Base-by-base conservation (phyloP, 768 basidiomycete species). In the Boletus subcaerulescens region DNA sequence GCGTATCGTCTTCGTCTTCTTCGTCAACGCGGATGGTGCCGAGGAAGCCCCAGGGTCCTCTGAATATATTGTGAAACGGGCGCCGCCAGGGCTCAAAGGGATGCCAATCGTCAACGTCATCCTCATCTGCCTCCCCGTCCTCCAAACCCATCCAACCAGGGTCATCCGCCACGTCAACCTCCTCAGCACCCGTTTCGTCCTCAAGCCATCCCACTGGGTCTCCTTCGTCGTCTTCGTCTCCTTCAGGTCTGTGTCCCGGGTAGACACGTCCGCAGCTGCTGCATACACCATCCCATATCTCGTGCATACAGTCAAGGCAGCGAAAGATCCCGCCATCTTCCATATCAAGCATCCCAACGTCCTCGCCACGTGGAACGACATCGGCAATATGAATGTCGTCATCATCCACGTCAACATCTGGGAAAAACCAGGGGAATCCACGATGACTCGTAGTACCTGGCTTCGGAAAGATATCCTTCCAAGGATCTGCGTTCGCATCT, bases 261-360 rank as follows among this genome's bases (percentile, higher is more conserved):
- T 89, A 90, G 18, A 67, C 68, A 33, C 87, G 77, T 29, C 79
- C 74, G 60, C 91, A 92, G 12, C 64, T 63, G 5, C 82, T 77
- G 63, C 91, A 93, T 20, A 76, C 65, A 2, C 86, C 87, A 56
- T 76, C 82, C 80, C 79, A 83, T 56, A 93, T 87, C 71, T 93
- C 91, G 63, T 91, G 83, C 76, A 84, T 79, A 59, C 89, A 92
- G 41, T 85, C 84, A 15, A 83, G 63, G 65, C 91, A 93, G 17
- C 90, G 79, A 63, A 83, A 86, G n/a, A 92, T 77, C 1, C 84
- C 86, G 12, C 85, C 87, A 55, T 91, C 90, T 59, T 90, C 88
- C 10, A 74, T 75, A 63, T 92, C 90, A 33, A 80, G 79, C 74
- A 87, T 81, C 1, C 89, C 88, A 60, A 84, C 71, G 26, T 77